A percentile compares a stretch with the other conserved stretches of the same genome.
These are phyloP conservation scores for Xylaria acuta DNA, from an alignment of 495 filamentous ascomycete genomes.

Conservation along the genomic window DNA sequence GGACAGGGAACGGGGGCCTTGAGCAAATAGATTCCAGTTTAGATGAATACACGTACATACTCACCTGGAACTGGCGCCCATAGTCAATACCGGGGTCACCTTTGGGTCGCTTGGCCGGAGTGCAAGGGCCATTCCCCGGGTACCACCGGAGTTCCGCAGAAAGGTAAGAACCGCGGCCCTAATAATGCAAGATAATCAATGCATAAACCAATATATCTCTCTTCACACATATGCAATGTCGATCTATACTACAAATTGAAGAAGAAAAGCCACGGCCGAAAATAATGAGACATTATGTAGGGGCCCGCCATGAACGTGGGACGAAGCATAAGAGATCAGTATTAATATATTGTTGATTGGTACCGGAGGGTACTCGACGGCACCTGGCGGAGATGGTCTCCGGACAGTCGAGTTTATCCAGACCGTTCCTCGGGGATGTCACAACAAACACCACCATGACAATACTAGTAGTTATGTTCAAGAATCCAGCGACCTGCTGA, in stretches of 20 bases:
- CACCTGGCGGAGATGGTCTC: slow-evolving; percentile 38
- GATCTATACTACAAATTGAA: slow-evolving; percentile 1
- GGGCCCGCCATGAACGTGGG: background rate
- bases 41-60: slow-evolving; percentile 12
- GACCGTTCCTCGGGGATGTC: slow-evolving; percentile 23
- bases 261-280: background rate
- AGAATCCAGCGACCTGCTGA: slow-evolving; percentile 30
- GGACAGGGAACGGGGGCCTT: background rate
- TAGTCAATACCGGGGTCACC: background rate
- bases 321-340: background rate
- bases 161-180: background rate
- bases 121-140: background rate
- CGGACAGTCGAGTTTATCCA: slow-evolving; percentile 37
- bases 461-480: slow-evolving; percentile 33
- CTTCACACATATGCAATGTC: background rate
- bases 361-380: slow-evolving; percentile 31
- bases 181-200: background rate
- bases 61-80: background rate
- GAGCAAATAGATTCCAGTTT: background rate
- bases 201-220: background rate
- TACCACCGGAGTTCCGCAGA: background rate
- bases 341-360: slow-evolving; percentile 38
- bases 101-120: background rate
- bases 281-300: background rate
- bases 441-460: slow-evolving; percentile 28